These are phyloP conservation scores for Steccherinum ochraceum DNA, from an alignment of 768 basidiomycete genomes.

Conservation along the genomic window DNA sequence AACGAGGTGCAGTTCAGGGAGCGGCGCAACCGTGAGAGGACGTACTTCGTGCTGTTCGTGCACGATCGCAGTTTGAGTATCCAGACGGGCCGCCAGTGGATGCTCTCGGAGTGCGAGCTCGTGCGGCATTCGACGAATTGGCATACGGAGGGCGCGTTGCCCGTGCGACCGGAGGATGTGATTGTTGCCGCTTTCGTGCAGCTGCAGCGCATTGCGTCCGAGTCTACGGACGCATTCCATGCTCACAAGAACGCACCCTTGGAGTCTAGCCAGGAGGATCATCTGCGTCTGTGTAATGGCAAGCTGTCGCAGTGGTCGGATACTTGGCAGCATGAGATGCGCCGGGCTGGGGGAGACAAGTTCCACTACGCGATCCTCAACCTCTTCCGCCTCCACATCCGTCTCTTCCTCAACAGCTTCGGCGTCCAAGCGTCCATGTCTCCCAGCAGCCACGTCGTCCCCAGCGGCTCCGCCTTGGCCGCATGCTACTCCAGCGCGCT, in stretches of 20 bases:
- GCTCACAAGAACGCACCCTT: constrained; percentile 44
- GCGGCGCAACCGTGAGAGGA: constrained; percentile 79
- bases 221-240: constrained; percentile 59
- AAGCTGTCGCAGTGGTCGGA: constrained; percentile 70
- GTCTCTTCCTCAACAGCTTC: constrained; percentile 80
- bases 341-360: constrained; percentile 63
- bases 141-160: constrained; percentile 54
- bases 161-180: constrained; percentile 71
- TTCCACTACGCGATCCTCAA: constrained; percentile 74
- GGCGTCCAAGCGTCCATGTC: constrained; percentile 62
- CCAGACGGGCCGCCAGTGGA: constrained; percentile 83
- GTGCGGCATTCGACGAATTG: constrained; percentile 62
- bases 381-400: constrained; percentile 72
- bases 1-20: constrained; percentile 61
- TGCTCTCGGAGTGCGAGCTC: constrained; percentile 83
- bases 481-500: constrained; percentile 72
- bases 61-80: constrained; percentile 84
- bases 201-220: constrained; percentile 68
- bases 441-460: constrained; percentile 51
- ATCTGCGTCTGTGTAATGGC: constrained; percentile 65
- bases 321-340: constrained; percentile 70
- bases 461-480: constrained; percentile 62
- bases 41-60: constrained; percentile 79
- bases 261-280: constrained; percentile 69
- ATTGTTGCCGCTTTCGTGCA: constrained; percentile 73